These are phyloP conservation scores for Cinnamomum chago DNA, from an alignment of 164 flowering plant species.

Conservation along the genomic window DNA sequence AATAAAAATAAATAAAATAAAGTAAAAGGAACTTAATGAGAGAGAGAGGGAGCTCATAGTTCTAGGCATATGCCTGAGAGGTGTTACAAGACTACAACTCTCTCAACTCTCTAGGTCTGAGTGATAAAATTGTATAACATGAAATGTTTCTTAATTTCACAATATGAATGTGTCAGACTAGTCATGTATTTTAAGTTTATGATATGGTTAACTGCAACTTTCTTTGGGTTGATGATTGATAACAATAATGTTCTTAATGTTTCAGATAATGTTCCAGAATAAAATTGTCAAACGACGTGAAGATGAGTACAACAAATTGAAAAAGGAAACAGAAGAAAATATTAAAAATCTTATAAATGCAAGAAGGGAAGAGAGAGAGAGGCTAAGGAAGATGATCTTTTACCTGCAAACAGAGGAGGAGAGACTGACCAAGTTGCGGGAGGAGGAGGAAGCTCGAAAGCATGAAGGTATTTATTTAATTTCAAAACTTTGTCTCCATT, in stretches of 20 bases:
- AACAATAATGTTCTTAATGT: neutral
- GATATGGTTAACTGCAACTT: neutral
- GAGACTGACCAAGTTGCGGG: conserved; percentile 45
- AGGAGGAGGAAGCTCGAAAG: conserved; percentile 84
- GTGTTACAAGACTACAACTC: too few relatives aligned
- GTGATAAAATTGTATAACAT: too few relatives aligned
- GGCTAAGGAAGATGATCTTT: conserved; percentile 56
- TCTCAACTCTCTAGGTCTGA: too few relatives aligned
- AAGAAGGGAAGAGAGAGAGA: conserved; percentile 54
- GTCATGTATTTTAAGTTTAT: too few relatives aligned
- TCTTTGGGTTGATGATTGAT: neutral
- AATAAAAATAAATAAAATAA: too few relatives aligned
- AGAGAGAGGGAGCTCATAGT: too few relatives aligned
- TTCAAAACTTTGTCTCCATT: neutral
- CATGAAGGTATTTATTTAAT: conserved; percentile 54
- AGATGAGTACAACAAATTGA: conserved; percentile 46
- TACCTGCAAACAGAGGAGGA: conserved; percentile 67
- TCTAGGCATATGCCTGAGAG: too few relatives aligned
- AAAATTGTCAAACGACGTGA: conserved; percentile 48
- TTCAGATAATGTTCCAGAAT: conserved; percentile 60
- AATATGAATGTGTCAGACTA: too few relatives aligned
- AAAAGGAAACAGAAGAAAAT: conserved; percentile 62
- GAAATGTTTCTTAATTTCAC: too few relatives aligned
- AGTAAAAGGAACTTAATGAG: too few relatives aligned
- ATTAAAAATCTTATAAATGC: conserved; percentile 32